Percentiles rank a stretch among this genome's conserved stretches.
phyloP scores from a whole-genome alignment of 2,329 filamentous ascomycete species.

The Sclerotinia glacialis region DNA sequence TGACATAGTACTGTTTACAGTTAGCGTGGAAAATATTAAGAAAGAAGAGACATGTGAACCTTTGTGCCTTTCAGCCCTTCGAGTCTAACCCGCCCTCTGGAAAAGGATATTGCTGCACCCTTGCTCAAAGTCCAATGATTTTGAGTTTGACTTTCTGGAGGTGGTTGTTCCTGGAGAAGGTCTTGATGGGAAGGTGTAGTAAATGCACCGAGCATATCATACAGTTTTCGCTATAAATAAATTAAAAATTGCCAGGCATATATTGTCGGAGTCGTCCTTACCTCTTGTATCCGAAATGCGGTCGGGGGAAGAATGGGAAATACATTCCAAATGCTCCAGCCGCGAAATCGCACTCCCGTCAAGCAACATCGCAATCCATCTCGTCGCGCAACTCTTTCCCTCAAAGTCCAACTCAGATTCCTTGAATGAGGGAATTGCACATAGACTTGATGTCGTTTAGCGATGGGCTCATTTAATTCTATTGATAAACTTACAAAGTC shows the following conservation, averaged over 20 bases:
- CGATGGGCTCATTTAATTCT: too few relatives aligned
- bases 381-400: neutral
- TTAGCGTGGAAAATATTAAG: neutral
- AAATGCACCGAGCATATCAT: neutral
- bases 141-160: neutral
- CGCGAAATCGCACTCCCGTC: neutral
- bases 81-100: neutral
- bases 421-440: neutral
- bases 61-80: neutral
- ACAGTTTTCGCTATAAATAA: neutral
- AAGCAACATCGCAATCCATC: neutral
- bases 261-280: neutral
- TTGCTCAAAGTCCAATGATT: constrained; percentile 3
- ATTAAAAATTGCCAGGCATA: neutral
- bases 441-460: neutral
- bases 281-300: neutral
- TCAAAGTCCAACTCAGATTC: neutral
- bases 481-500: neutral
- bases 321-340: neutral
- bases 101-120: neutral
- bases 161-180: neutral
- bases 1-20: neutral
- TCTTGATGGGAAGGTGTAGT: neutral
- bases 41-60: neutral
- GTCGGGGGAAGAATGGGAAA: neutral